These are phyloP conservation scores for Dactylonectria estremocensis DNA, from an alignment of 2,329 filamentous ascomycete species.

Conservation along the genomic window DNA sequence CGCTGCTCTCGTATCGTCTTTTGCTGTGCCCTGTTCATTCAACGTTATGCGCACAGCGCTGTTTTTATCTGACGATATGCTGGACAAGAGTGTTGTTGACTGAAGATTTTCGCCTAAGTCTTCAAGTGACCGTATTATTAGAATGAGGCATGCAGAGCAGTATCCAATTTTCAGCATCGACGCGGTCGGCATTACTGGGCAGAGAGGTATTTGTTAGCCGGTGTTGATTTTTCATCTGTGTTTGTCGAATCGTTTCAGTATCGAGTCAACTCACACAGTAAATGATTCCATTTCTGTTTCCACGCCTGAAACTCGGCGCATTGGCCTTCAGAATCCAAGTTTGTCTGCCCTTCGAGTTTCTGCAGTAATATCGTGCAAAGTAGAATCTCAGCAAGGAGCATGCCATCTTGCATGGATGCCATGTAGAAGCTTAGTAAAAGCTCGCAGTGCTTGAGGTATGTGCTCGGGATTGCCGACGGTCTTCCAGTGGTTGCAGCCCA, in stretches of 20 bases:
- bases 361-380: constrained; percentile 5
- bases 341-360: background rate
- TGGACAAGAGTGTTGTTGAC: background rate
- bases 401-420: constrained; percentile 13
- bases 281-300: constrained; percentile 14
- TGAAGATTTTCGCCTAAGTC: constrained; percentile 13
- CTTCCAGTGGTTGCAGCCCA: constrained; percentile 18
- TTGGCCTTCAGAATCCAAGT: background rate
- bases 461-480: background rate
- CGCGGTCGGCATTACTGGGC: constrained; percentile 6
- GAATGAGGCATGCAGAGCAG: constrained; percentile 10
- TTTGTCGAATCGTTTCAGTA: too few relatives aligned
- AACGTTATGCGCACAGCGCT: background rate
- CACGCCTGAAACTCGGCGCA: constrained; percentile 5
- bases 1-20: background rate
- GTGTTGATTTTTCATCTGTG: accelerated
- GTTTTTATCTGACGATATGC: background rate
- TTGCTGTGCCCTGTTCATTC: background rate
- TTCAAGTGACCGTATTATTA: constrained; percentile 10
- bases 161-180: constrained; percentile 16
- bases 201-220: background rate
- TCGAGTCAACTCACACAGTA: constrained; percentile 1
- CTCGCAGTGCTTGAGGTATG: constrained; percentile 21
- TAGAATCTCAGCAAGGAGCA: constrained; percentile 7
- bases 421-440: constrained; percentile 19